A percentile compares a stretch with the other conserved stretches of the same genome.
Conservation (phyloP, 2,329 filamentous ascomycete genomes). For the Fusarium illudens region DNA sequence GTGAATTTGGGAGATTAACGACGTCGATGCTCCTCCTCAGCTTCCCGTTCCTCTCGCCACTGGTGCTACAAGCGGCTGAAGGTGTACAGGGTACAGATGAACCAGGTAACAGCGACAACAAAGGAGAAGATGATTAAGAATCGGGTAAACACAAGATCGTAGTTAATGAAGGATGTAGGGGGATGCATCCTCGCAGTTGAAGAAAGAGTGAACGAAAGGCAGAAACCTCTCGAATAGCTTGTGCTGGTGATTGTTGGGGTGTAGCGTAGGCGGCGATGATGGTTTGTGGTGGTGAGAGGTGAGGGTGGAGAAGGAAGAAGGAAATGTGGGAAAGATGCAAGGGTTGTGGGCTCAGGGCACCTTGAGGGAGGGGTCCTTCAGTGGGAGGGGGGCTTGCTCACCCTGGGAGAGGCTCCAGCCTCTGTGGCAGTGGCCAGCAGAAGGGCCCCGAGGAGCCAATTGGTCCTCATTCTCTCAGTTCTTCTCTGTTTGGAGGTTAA, state of each 20-base stretch:
- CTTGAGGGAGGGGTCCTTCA: background rate
- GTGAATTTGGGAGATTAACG: background rate
- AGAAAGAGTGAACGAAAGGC: background rate
- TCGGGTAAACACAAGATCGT: background rate
- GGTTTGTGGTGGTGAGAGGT: background rate
- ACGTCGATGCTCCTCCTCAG: background rate
- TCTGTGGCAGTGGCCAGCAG: conserved; percentile 44
- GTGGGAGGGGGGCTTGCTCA: background rate
- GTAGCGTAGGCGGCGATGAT: background rate
- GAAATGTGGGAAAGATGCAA: background rate
- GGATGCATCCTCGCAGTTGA: background rate
- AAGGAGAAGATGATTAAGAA: background rate
- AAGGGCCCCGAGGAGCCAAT: conserved; percentile 44
- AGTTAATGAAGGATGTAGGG: background rate
- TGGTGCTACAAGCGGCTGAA: background rate
- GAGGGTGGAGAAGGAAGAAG: conserved; percentile 1
- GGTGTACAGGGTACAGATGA: background rate
- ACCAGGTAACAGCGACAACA: background rate
- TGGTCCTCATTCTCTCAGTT: conserved; percentile 46
- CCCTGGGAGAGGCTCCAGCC: conserved; percentile 34
- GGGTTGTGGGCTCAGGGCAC: background rate
- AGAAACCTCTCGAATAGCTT: background rate
- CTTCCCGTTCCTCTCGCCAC: background rate
- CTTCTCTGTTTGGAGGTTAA: background rate
- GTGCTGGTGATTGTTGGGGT: background rate